Conservation (phyloP, 1,284 basidiomycete genomes). For the Ganoderma meredithae region DNA sequence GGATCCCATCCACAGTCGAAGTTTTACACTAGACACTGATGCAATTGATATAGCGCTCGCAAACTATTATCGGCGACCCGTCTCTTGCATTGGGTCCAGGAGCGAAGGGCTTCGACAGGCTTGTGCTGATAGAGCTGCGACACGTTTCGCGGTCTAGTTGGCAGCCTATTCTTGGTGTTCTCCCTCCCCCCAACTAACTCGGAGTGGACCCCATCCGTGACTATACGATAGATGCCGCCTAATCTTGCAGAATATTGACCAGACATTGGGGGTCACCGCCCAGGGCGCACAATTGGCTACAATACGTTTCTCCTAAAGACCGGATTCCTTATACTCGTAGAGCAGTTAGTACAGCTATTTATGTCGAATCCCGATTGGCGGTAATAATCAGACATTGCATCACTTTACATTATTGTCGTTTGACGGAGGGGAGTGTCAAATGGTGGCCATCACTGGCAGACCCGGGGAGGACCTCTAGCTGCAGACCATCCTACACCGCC, state of each 20-base stretch:
- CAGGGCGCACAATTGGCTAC: not conserved
- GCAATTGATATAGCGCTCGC: constrained; percentile 9
- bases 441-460: no score
- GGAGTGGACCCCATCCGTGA: not conserved
- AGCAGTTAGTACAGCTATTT: not conserved
- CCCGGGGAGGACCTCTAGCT: no score
- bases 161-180: constrained; percentile 32
- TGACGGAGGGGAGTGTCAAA: not conserved
- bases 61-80: constrained; percentile 7
- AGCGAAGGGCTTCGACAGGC: constrained; percentile 18
- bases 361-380: not conserved
- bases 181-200: not conserved
- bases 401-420: not conserved
- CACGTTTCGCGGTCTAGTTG: constrained; percentile 34
- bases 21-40: not conserved
- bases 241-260: not conserved
- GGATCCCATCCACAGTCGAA: not conserved
- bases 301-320: not conserved
- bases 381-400: not conserved
- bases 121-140: constrained; percentile 31
- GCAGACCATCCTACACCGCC: no score
- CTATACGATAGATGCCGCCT: not conserved
- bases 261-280: not conserved
- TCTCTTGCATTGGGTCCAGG: constrained; percentile 22
- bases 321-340: not conserved